Base-by-base conservation (phyloP, 2,329 filamentous ascomycete species). In the Xylariaceae sp. region DNA sequence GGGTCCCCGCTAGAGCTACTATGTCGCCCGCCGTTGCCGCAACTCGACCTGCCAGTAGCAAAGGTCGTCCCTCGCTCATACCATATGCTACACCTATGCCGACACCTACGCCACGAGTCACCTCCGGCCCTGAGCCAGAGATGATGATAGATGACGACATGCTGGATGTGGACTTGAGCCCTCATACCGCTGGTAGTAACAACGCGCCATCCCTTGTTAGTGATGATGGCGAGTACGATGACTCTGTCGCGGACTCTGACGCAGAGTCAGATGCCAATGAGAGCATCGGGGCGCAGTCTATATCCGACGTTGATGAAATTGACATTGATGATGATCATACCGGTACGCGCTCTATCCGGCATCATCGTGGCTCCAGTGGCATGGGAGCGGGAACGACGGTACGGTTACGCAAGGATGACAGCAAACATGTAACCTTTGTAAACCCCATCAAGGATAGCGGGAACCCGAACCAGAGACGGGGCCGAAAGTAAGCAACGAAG, bases 131-230 rank as follows among this genome's bases (percentile, higher is more conserved):
- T 18, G 61, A 65, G 26, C 44, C 65, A 18, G 65, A 65, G 42
- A 59, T 66, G 47, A 48, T 57, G 43, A 67, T 79, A 40, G 81
- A 81, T 60, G 80, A 80, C 51, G 74, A 79, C 44, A 81, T 85
- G 53, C 78, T 85, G 68, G 83, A 86, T 52, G 78, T 79, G 45
- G 85, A 89, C 51, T 73, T 90, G 54, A 90, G 87, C 65, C 89
- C 89, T 4, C 85, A 86, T 65, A 89, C 87, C 0, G 74, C 87
- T 44, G 80, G 87, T 48, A 89, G 88, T 71, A 91, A 91, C 72
- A 89, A 90, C 63, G 89, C 89, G 7, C 89, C 89, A 20, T 91
- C 88, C 65, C 80, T 93, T 47, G 89, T 92, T 68, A 91, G 89
- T 73, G 89, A 93, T 72, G 89, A 91, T 68, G 88, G 89, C 65